Percentiles rank a stretch among this genome's conserved stretches.
These are phyloP conservation scores for Drosera capensis DNA, from an alignment of 148 eudicot species.

Conservation along the genomic window DNA sequence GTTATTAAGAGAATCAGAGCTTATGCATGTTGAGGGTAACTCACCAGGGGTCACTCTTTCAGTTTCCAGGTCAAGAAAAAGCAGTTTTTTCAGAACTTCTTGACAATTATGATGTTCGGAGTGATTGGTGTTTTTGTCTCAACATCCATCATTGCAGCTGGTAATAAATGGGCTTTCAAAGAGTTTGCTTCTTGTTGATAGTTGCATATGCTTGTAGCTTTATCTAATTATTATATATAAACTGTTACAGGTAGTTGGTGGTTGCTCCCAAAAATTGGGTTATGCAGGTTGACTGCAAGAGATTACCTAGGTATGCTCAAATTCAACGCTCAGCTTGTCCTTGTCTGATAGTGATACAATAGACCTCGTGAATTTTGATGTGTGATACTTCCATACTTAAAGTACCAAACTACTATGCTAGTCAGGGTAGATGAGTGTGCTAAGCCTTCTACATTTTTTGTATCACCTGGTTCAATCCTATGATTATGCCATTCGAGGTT, in stretches of 20 bases:
- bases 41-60: slow-evolving; percentile 1
- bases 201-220: not conserved
- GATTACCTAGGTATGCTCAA: slow-evolving; percentile 60
- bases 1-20: too few species aligned
- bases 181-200: too few species aligned
- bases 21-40: not conserved
- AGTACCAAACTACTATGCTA: too few species aligned
- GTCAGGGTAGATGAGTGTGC: too few species aligned
- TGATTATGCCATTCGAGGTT: not conserved
- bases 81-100: slow-evolving; percentile 89
- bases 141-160: slow-evolving; percentile 48
- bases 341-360: too few species aligned
- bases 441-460: too few species aligned
- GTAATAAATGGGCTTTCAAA: too few species aligned
- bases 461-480: too few species aligned
- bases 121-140: slow-evolving; percentile 81
- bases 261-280: slow-evolving; percentile 59
- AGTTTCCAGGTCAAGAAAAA: slow-evolving; percentile 98
- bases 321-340: too few species aligned
- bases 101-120: slow-evolving; percentile 83
- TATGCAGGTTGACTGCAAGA: slow-evolving; percentile 39
- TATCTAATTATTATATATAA: not conserved
- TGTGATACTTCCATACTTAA: too few species aligned
- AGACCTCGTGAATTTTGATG: too few species aligned
- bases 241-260: slow-evolving; percentile 95